Evolutionary conservation across 1,284 basidiomycete species (phyloP).

Genomic region (Cystobasidium pallidum): DNA sequence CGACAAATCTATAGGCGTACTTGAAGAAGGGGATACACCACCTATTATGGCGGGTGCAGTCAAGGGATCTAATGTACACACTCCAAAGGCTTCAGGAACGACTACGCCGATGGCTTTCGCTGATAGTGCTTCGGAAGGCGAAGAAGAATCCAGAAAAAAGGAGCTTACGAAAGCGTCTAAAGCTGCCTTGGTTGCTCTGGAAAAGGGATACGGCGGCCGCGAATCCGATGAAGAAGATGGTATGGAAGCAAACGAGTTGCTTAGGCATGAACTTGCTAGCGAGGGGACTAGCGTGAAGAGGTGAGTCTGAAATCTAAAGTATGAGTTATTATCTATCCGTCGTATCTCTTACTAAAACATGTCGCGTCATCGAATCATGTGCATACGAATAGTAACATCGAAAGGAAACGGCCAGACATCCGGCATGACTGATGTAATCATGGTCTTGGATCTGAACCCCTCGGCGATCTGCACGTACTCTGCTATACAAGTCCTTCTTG

Average conservation of each 20-base stretch:
- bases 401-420: constrained; percentile 36
- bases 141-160: background rate
- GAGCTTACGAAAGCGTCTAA: background rate
- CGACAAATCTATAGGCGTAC: background rate
- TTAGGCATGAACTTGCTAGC: constrained; percentile 47
- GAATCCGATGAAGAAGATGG: constrained; percentile 39
- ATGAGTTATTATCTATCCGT: too few species aligned
- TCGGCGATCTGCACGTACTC: too few species aligned
- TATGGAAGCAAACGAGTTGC: constrained; percentile 37
- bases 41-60: background rate
- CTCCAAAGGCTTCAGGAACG: constrained; percentile 20
- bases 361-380: too few species aligned
- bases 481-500: too few species aligned
- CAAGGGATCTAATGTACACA: background rate
- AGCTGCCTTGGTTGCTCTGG: background rate
- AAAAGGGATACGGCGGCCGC: background rate
- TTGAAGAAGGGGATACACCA: background rate
- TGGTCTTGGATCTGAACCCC: too few species aligned
- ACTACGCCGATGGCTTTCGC: constrained; percentile 35
- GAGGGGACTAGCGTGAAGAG: constrained; percentile 45
- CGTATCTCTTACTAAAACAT: too few species aligned
- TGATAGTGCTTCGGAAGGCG: constrained; percentile 3
- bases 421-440: constrained; percentile 26
- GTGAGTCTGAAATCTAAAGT: constrained; percentile 14
- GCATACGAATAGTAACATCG: constrained; percentile 12